These are phyloP conservation scores for Leccinum ochraceum DNA, from an alignment of 768 basidiomycete species.

Conservation along the genomic window DNA sequence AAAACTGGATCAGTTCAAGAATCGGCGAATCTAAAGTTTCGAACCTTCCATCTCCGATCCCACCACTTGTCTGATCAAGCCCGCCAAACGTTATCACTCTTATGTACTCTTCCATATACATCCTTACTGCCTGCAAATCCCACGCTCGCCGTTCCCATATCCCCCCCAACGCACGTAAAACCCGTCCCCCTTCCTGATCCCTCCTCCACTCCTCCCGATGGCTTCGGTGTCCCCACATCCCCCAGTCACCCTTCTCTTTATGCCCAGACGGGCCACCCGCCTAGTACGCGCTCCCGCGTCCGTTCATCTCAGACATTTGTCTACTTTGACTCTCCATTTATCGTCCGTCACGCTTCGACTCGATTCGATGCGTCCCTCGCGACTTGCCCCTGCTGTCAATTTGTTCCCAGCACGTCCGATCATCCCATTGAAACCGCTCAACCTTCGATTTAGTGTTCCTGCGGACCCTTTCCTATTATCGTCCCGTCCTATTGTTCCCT, in stretches of 20 bases:
- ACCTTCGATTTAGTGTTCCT: conserved; percentile 30
- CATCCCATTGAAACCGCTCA: conserved; percentile 26
- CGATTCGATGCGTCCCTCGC: conserved; percentile 12
- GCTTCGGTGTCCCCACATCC: conserved; percentile 19
- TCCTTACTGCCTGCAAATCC: conserved; percentile 28
- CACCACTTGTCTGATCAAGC: conserved; percentile 22
- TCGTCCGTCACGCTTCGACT: conserved; percentile 16
- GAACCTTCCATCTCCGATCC: conserved; percentile 34
- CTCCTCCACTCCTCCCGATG: conserved; percentile 11
- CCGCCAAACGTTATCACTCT: conserved; percentile 34
- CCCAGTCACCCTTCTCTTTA: conserved; percentile 26
- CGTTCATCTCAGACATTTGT: neutral
- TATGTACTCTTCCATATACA: conserved; percentile 27
- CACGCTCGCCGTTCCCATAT: conserved; percentile 17
- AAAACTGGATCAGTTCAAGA: conserved; percentile 19
- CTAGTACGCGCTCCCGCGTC: conserved; percentile 2
- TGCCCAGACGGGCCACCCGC: conserved; percentile 5
- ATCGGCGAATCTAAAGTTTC: conserved; percentile 37
- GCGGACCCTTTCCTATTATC: conserved; percentile 21
- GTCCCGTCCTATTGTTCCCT: conserved; percentile 7
- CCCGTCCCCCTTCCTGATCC: conserved; percentile 13
- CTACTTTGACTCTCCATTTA: conserved; percentile 5
- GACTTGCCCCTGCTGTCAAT: conserved; percentile 11
- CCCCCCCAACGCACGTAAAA: conserved; percentile 26
- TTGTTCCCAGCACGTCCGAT: conserved; percentile 19